phyloP scores from a whole-genome alignment of 768 basidiomycete genomes.

The Pulveroboletus frians region DNA sequence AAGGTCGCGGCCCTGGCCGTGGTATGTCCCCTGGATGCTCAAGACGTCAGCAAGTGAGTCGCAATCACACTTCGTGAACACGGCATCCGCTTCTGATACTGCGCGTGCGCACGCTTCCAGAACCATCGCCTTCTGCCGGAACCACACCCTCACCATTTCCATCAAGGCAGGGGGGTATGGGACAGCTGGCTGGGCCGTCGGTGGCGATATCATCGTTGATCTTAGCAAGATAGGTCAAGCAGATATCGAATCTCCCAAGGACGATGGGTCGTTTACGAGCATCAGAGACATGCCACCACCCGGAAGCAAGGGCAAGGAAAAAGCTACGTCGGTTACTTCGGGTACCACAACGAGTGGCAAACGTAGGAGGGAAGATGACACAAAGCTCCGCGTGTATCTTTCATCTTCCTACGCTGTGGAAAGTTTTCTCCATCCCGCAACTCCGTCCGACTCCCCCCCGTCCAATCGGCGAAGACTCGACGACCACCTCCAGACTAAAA shows the following conservation, averaged over 20 bases:
- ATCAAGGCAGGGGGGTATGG: slow-evolving; percentile 91
- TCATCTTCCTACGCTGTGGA: slow-evolving; percentile 51
- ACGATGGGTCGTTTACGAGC: slow-evolving; percentile 53
- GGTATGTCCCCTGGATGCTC: slow-evolving; percentile 69
- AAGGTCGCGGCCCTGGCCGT: slow-evolving; percentile 55
- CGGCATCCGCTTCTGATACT: slow-evolving; percentile 6
- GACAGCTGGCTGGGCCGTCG: slow-evolving; percentile 84
- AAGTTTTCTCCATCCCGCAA: slow-evolving; percentile 38
- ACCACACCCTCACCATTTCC: slow-evolving; percentile 65
- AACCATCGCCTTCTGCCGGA: slow-evolving; percentile 67
- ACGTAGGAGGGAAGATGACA: slow-evolving; percentile 55
- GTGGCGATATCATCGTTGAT: slow-evolving; percentile 83
- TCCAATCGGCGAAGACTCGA: slow-evolving; percentile 18
- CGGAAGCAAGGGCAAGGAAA: slow-evolving; percentile 54
- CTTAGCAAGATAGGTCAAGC: slow-evolving; percentile 63
- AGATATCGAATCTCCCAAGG: slow-evolving; percentile 57
- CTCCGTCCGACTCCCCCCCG: slow-evolving; percentile 11
- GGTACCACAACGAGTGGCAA: slow-evolving; percentile 34
- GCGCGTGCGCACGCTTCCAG: slow-evolving; percentile 31
- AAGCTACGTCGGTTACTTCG: slow-evolving; percentile 8
- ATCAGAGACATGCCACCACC: slow-evolving; percentile 50
- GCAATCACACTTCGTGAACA: neutral
- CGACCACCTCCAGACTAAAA: neutral
- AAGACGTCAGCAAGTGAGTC: slow-evolving; percentile 78
- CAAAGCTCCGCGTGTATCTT: slow-evolving; percentile 47